These are phyloP conservation scores for Dendrobium huoshanense DNA, from an alignment of 106 monocot species.

Conservation along the genomic window DNA sequence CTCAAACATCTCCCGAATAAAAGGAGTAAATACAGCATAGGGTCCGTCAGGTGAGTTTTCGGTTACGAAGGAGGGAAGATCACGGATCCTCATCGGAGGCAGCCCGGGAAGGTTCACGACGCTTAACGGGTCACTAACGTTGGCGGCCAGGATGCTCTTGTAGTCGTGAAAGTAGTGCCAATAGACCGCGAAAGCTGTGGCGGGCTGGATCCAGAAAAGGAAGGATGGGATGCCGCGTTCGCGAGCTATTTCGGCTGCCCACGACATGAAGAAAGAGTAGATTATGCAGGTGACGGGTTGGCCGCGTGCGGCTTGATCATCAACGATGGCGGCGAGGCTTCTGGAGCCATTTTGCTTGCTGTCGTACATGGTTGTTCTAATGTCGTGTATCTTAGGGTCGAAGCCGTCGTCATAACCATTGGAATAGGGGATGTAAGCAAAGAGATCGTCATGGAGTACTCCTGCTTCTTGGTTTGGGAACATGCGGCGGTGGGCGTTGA, in stretches of 20 bases:
- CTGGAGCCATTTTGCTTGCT: slow-evolving; percentile 8
- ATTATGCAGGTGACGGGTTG: slow-evolving; percentile 30
- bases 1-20: background rate
- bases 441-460: background rate
- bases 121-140: background rate
- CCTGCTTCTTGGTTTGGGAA: background rate
- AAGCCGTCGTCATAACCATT: slow-evolving; percentile 13
- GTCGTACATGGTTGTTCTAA: slow-evolving; percentile 6
- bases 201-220: slow-evolving; percentile 67
- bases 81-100: slow-evolving; percentile 19
- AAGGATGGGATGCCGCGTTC: slow-evolving; percentile 22
- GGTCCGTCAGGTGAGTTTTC: background rate
- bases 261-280: slow-evolving; percentile 32
- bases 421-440: slow-evolving; percentile 7
- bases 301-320: slow-evolving; percentile 11
- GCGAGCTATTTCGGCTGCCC: slow-evolving; percentile 33
- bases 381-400: slow-evolving; percentile 18
- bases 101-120: slow-evolving; percentile 19
- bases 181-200: slow-evolving; percentile 47
- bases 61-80: slow-evolving; percentile 32
- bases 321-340: slow-evolving; percentile 20
- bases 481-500: slow-evolving; percentile 3
- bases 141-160: slow-evolving; percentile 7
- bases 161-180: slow-evolving; percentile 48
- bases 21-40: background rate